Percentiles rank a stretch among this genome's conserved stretches.
Conservation (phyloP, 1,284 basidiomycete genomes). For the Cryptococcus sp. region DNA sequence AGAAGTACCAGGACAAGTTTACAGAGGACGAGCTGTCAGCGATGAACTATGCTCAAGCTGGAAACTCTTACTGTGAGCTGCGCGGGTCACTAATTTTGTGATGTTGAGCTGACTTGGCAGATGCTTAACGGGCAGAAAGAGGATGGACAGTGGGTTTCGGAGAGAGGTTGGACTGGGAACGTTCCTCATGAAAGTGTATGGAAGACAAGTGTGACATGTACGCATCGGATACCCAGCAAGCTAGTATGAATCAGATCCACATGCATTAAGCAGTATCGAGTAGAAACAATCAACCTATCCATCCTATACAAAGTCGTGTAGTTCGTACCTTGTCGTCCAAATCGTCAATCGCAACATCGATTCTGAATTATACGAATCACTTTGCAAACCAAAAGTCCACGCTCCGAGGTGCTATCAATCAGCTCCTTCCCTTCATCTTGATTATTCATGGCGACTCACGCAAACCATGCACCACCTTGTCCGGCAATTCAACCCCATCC, state of each 20-base stretch:
- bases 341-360: neutral
- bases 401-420: slow-evolving; percentile 65
- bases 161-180: too few relatives aligned
- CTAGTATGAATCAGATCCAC: too few relatives aligned
- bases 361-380: slow-evolving; percentile 5
- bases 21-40: slow-evolving; percentile 83
- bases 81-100: neutral
- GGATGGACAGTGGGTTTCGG: too few relatives aligned
- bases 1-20: slow-evolving; percentile 74
- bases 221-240: too few relatives aligned
- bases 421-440: neutral
- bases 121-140: too few relatives aligned
- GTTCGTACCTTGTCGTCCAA: too few relatives aligned
- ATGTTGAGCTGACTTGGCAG: too few relatives aligned
- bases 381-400: slow-evolving; percentile 80
- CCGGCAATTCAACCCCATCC: slow-evolving; percentile 83
- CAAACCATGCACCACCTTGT: slow-evolving; percentile 25
- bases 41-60: slow-evolving; percentile 81
- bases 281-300: too few relatives aligned
- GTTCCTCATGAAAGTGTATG: too few relatives aligned
- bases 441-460: slow-evolving; percentile 14
- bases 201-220: too few relatives aligned
- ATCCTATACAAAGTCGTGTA: too few relatives aligned
- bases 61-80: slow-evolving; percentile 75
- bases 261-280: too few relatives aligned